Evolutionary conservation across 306 rosid species (phyloP).

Genomic region (Malus orientalis): DNA sequence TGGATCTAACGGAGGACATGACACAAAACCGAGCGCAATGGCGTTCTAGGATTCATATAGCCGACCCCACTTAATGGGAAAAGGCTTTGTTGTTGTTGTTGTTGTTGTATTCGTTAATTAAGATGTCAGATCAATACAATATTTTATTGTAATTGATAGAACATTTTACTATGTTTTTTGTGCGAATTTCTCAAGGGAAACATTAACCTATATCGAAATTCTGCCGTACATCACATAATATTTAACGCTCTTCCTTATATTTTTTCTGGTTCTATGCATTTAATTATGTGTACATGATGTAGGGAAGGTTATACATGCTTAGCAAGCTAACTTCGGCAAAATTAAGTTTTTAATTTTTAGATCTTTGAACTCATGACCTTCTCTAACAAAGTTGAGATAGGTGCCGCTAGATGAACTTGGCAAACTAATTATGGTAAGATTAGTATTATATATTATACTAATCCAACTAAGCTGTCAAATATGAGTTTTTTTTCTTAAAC

Average conservation of each 20-base stretch:
- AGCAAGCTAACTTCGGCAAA: not conserved
- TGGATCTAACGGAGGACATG: no score
- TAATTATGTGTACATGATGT: no score
- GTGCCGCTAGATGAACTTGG: no score
- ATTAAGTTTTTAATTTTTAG: not conserved
- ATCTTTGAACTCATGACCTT: no score
- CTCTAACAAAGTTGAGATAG: no score
- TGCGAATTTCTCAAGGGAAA: no score
- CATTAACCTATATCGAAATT: no score
- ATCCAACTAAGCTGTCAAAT: not conserved
- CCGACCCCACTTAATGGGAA: no score
- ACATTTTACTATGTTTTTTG: no score
- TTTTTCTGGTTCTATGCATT: not conserved
- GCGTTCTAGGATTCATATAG: no score
- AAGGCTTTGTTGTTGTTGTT: no score
- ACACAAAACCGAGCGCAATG: no score
- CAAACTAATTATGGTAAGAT: not conserved
- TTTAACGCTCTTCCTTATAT: not conserved
- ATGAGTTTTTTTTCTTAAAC: not conserved
- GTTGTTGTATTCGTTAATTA: not conserved
- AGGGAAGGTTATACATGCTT: not conserved
- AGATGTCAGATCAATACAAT: not conserved
- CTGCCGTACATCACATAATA: not conserved
- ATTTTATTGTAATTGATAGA: not conserved
- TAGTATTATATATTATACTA: not conserved